Evolutionary conservation across 1,284 basidiomycete species (phyloP).

Genomic region (Ganoderma boninense): DNA sequence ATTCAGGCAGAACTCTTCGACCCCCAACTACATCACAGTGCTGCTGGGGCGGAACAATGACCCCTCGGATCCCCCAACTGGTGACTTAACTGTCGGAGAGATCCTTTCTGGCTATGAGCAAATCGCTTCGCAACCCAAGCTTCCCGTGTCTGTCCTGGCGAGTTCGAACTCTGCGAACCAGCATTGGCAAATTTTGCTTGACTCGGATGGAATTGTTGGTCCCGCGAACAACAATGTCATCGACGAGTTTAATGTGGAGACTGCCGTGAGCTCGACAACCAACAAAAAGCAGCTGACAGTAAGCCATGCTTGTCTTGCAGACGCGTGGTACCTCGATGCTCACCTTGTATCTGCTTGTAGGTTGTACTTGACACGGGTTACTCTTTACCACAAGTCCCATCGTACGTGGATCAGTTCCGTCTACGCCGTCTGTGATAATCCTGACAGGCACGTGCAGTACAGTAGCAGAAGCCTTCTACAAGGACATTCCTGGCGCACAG

Average conservation of each 20-base stretch:
- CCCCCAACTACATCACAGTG: constrained; percentile 62
- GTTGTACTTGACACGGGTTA: constrained; percentile 68
- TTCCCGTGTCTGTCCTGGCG: constrained; percentile 39
- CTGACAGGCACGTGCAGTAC: constrained; percentile 40
- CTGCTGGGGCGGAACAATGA: constrained; percentile 40
- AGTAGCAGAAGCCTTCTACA: constrained; percentile 61
- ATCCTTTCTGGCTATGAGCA: constrained; percentile 40
- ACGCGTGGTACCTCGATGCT: background rate
- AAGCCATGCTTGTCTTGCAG: background rate
- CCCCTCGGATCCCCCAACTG: constrained; percentile 35
- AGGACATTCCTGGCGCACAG: constrained; percentile 53
- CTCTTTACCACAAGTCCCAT: constrained; percentile 62
- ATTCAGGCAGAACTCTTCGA: constrained; percentile 60
- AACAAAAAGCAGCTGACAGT: constrained; percentile 54
- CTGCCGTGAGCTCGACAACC: constrained; percentile 49
- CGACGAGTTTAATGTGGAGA: constrained; percentile 48
- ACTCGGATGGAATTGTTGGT: constrained; percentile 41
- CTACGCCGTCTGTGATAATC: background rate
- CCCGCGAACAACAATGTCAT: constrained; percentile 43
- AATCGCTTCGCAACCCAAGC: constrained; percentile 41
- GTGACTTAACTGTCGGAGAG: constrained; percentile 47
- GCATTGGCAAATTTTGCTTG: constrained; percentile 45
- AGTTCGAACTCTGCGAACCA: constrained; percentile 33
- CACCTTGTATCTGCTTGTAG: background rate
- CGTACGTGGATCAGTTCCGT: constrained; percentile 41